phyloP scores from a whole-genome alignment of 768 basidiomycete genomes.

The Rhodocollybia butyracea region DNA sequence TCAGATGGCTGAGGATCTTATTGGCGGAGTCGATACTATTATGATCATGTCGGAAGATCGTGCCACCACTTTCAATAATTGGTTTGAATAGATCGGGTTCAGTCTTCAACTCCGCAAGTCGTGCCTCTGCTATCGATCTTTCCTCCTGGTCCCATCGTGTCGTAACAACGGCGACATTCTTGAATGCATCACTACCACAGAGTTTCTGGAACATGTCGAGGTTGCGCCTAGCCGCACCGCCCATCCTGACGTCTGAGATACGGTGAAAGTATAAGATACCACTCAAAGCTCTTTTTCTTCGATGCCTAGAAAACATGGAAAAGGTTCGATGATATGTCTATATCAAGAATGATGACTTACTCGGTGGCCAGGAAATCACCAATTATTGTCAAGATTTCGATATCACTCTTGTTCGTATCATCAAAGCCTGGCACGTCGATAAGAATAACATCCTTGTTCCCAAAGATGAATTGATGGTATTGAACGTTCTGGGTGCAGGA shows the following conservation, averaged over 20 bases:
- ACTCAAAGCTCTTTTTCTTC: slow-evolving; percentile 29
- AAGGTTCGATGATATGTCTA: too few relatives aligned
- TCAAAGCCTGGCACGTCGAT: slow-evolving; percentile 48
- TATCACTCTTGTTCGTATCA: slow-evolving; percentile 30
- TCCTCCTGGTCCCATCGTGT: slow-evolving; percentile 36
- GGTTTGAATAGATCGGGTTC: slow-evolving; percentile 32
- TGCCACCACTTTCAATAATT: slow-evolving; percentile 36
- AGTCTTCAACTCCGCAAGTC: slow-evolving; percentile 30
- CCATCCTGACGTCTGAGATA: slow-evolving; percentile 48
- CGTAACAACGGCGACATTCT: slow-evolving; percentile 50
- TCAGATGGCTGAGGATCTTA: slow-evolving; percentile 27
- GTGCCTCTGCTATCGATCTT: slow-evolving; percentile 26
- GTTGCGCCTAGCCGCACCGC: slow-evolving; percentile 42
- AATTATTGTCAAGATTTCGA: slow-evolving; percentile 33
- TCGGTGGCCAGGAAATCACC: slow-evolving; percentile 14
- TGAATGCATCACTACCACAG: slow-evolving; percentile 44
- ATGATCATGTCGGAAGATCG: slow-evolving; percentile 29
- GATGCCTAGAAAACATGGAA: too few relatives aligned
- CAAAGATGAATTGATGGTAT: slow-evolving; percentile 25
- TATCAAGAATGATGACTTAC: slow-evolving; percentile 12
- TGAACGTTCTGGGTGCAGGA: slow-evolving; percentile 36
- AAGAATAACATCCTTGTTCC: slow-evolving; percentile 26
- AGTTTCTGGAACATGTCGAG: slow-evolving; percentile 45
- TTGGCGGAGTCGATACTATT: slow-evolving; percentile 25
- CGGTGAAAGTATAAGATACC: slow-evolving; percentile 52